A percentile compares a stretch with the other conserved stretches of the same genome.
Evolutionary conservation across 495 filamentous ascomycete species (phyloP).

Genomic region (Xylaria castorea): DNA sequence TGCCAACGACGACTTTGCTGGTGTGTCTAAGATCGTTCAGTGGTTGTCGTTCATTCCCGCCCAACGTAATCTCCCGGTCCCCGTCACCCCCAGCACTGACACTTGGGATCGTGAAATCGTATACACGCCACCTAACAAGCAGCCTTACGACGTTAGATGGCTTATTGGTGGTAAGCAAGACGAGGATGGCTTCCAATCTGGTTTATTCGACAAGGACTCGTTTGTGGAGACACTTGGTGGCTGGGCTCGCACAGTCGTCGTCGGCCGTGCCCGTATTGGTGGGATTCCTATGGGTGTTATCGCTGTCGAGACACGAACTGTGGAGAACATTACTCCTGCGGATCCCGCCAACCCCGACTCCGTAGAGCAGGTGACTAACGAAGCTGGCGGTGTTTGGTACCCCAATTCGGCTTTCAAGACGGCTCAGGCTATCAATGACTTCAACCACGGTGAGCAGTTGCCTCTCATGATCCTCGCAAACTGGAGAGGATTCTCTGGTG

Average conservation of each 20-base stretch:
- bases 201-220: slow-evolving; percentile 94
- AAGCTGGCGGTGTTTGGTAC: slow-evolving; percentile 99
- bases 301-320: slow-evolving; percentile 91
- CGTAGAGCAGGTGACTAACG: slow-evolving; percentile 87
- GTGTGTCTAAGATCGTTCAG: slow-evolving; percentile 96
- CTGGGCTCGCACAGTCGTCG: slow-evolving; percentile 95
- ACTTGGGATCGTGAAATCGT: slow-evolving; percentile 90
- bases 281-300: slow-evolving; percentile 99
- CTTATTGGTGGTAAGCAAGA: slow-evolving; percentile 91
- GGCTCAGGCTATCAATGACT: slow-evolving; percentile 96
- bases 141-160: slow-evolving; percentile 92
- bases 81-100: slow-evolving; percentile 84
- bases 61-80: slow-evolving; percentile 86
- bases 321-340: slow-evolving; percentile 97
- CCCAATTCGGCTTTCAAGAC: slow-evolving; percentile 99
- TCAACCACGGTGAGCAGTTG: slow-evolving; percentile 98
- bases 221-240: slow-evolving; percentile 97
- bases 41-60: slow-evolving; percentile 98
- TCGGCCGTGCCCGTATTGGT: slow-evolving; percentile 94
- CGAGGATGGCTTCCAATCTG: slow-evolving; percentile 81
- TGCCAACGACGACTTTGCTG: slow-evolving; percentile 95
- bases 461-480: slow-evolving; percentile 99
- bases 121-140: slow-evolving; percentile 84
- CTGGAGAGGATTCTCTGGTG: slow-evolving; percentile 99
- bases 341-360: slow-evolving; percentile 98